These are phyloP conservation scores for Clavispora vitiphila DNA, from an alignment of 805 yeast species.

Conservation along the genomic window DNA sequence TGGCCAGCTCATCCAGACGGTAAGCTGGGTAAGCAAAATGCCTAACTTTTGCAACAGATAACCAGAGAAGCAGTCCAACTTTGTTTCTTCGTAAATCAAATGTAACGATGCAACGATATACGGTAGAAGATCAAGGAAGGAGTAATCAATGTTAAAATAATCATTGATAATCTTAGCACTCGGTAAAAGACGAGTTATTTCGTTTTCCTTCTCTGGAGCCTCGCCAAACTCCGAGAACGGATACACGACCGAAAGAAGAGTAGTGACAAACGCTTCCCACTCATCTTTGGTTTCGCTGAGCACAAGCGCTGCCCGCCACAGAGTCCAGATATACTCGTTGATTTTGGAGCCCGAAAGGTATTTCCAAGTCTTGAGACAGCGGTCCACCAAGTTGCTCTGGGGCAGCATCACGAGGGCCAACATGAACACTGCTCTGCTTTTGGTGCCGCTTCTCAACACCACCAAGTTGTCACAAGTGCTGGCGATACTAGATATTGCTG, in stretches of 20 bases:
- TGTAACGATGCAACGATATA: constrained; percentile 67
- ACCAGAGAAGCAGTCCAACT: constrained; percentile 47
- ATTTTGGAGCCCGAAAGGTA: constrained; percentile 55
- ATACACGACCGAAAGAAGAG: constrained; percentile 45
- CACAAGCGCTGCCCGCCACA: constrained; percentile 56
- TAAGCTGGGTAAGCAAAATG: constrained; percentile 52
- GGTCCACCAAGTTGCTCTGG: constrained; percentile 34
- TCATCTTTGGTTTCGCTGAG: constrained; percentile 42
- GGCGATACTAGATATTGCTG: constrained; percentile 18
- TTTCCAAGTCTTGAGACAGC: constrained; percentile 46
- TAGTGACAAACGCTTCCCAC: constrained; percentile 55
- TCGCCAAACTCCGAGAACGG: constrained; percentile 38
- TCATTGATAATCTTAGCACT: constrained; percentile 25
- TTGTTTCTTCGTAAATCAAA: constrained; percentile 68
- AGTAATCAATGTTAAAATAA: constrained; percentile 28
- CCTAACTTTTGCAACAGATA: constrained; percentile 41
- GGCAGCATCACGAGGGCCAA: constrained; percentile 43
- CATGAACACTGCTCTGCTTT: constrained; percentile 17
- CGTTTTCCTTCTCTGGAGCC: constrained; percentile 15
- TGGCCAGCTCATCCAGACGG: constrained; percentile 72
- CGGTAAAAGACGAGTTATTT: constrained; percentile 27
- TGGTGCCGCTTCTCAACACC: constrained; percentile 17
- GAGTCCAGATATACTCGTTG: constrained; percentile 53
- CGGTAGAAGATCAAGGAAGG: constrained; percentile 53
- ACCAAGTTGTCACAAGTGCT: constrained; percentile 27